These are phyloP conservation scores for Dictyostelium citrinum DNA, from an alignment of 78 protist genomes.

Conservation along the genomic window DNA sequence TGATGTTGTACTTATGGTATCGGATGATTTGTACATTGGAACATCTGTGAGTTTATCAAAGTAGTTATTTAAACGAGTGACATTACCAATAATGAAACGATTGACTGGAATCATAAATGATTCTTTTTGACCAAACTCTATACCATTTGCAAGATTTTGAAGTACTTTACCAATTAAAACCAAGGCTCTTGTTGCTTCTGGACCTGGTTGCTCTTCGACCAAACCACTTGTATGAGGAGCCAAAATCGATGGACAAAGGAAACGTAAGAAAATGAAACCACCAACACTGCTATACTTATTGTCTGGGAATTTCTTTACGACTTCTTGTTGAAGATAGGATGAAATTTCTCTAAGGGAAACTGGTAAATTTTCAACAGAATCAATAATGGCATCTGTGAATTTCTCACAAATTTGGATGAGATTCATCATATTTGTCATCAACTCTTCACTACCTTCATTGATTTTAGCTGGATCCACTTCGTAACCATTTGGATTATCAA, in stretches of 20 bases:
- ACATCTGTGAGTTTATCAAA: slow-evolving; percentile 50
- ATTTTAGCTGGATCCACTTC: slow-evolving; percentile 71
- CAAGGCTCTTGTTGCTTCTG: slow-evolving; percentile 65
- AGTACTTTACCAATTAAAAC: slow-evolving; percentile 84
- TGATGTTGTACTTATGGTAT: background rate
- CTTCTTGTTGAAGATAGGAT: slow-evolving; percentile 43
- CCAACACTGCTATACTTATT: slow-evolving; percentile 52
- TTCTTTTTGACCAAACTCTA: slow-evolving; percentile 81
- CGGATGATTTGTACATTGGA: background rate
- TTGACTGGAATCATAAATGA: slow-evolving; percentile 64
- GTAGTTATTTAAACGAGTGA: slow-evolving; percentile 12
- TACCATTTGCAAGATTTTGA: slow-evolving; percentile 89
- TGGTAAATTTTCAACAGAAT: slow-evolving; percentile 23
- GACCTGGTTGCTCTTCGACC: slow-evolving; percentile 63
- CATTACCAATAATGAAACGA: slow-evolving; percentile 50
- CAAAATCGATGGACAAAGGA: slow-evolving; percentile 89
- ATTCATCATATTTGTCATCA: slow-evolving; percentile 60
- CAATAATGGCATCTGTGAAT: slow-evolving; percentile 51
- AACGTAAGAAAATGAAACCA: slow-evolving; percentile 86
- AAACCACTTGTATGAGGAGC: slow-evolving; percentile 81
- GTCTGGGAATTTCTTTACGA: slow-evolving; percentile 72
- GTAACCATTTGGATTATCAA: slow-evolving; percentile 19
- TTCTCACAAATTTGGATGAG: slow-evolving; percentile 40
- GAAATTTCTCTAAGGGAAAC: slow-evolving; percentile 37
- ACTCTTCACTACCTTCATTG: slow-evolving; percentile 41